Base-by-base conservation (phyloP, 441 rosid species). In the Adansonia gregorii region DNA sequence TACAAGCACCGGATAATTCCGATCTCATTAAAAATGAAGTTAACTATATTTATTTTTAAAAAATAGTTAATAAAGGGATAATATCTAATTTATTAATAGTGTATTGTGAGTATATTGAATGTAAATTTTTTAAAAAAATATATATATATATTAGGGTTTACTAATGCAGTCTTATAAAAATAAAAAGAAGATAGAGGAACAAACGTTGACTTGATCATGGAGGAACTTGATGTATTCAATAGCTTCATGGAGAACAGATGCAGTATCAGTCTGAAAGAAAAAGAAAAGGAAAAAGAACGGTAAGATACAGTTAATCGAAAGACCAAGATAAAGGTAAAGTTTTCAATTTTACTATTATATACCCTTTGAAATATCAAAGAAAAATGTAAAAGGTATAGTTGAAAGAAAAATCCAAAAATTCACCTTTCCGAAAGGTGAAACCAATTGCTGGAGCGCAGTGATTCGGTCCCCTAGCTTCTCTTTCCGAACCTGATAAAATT, bases 371-470 rank as follows among this genome's bases (percentile, higher is more conserved):
- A 17, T 17, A 27, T 72, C 2, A 46, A 14, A 78, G 70, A 43
- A 60, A 61, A 31, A 10, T n/a, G 3, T 9, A 59, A 31, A 27
- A 63, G 12, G 43, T 27, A 31, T 14, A 6, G 45, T 52, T 45
- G 65, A 68, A 67, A 59, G 76, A 76, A 80, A 83, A 72, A 51
- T 83, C 67, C 84, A 83, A 82, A 80, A 85, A 80, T 76, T 66
- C 52, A 91, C 92, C 92, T 91, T 91, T 86, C 93, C 95, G 81
- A 89, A 91, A 82, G 95, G 95, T 76, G 93, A 89, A 85, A 91
- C 95, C 85, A 91, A 86, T 85, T 91, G 95, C 80, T 91, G 95
- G 81, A 91, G 90, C 3, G 95, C 95, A 80, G 93, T 89, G 84
- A 91, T 86, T 78, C 93, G 87, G 87, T 91, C 92, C 82, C 93